These are phyloP conservation scores for Botrytis elliptica DNA, from an alignment of 2,329 filamentous ascomycete genomes.

Conservation along the genomic window DNA sequence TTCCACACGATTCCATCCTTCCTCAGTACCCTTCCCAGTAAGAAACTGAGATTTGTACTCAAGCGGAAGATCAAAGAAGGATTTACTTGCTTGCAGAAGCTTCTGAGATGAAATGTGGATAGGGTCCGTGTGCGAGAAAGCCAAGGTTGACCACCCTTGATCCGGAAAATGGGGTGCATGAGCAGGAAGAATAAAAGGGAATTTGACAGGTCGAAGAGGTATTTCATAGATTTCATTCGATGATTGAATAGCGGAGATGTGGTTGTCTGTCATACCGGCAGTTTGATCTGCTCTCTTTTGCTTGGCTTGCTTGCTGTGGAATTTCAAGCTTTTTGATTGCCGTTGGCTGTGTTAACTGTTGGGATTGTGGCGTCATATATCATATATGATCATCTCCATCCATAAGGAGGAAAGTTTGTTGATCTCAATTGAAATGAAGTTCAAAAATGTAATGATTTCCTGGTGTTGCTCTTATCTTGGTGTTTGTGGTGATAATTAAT, in stretches of 20 bases:
- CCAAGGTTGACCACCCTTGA: conserved; percentile 34
- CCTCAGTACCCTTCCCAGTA: conserved; percentile 30
- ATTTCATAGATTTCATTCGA: neutral
- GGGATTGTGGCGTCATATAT: neutral
- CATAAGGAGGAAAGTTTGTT: neutral
- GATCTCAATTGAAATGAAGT: too few species aligned
- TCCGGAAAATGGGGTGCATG: conserved; percentile 27
- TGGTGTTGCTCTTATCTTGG: neutral
- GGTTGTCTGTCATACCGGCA: neutral
- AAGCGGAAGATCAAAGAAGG: conserved; percentile 31
- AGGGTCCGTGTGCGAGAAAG: conserved; percentile 22
- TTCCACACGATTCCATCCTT: conserved; percentile 32
- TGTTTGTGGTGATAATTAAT: neutral
- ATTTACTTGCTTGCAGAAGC: conserved; percentile 29
- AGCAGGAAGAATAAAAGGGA: conserved; percentile 26
- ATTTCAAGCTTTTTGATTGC: neutral
- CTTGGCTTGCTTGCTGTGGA: neutral
- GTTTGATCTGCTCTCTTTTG: neutral
- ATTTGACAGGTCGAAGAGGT: conserved; percentile 21
- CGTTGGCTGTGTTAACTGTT: too few species aligned
- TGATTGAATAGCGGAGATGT: neutral
- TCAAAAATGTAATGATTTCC: neutral
- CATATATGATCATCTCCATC: neutral
- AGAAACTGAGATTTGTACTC: conserved; percentile 29
- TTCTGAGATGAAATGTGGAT: conserved; percentile 27